Base-by-base conservation (phyloP, 345 rosid genomes). In the Melastoma malabathricum region DNA sequence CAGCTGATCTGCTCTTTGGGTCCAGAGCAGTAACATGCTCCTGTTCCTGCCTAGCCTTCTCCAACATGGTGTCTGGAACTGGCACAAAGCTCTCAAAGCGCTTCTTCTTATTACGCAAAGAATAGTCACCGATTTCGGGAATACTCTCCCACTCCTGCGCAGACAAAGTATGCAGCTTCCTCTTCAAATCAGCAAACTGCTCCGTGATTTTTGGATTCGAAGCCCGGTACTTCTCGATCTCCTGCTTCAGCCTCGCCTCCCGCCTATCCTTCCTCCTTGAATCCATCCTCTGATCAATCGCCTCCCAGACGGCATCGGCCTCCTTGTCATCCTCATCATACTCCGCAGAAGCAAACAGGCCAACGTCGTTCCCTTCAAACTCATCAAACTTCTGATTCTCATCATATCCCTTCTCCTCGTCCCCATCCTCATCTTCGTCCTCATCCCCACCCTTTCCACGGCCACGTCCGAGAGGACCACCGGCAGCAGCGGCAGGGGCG, bases 331-430 rank as follows among this genome's bases (percentile, higher is more conserved):
- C 96, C 50, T 90, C 96, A 59, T 90, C 96, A 8, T 86, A 84
- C 75, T 90, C 96, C 0, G 92, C 80, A 1, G 82, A 79, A 10
- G 96, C 87, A 44, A 90, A 90, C 69, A 90, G 71, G n/a, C 96
- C 98, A 7, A 82, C 92, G 52, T 90, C 98, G 18, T 90, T 86
- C 2, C 98, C 96, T 68, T 86, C 96, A 66, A 90, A 90, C 51
- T 90, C 98, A 55, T 86, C 98, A 14, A 86, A 90, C 78, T 80
- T 90, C 71, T 90, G 96, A 59, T 90, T 84, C 80, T 86, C 95
- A 62, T 86, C 96, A 4, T 82, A 86, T 0, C 94, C 94, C 56
- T 84, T 86, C 13, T 86, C 98, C 3, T 90, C 98, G 1, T 71
- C 83, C 12, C 82, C 98, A 2, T 90, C 96, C 0, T 89, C 97